Conservation (phyloP, 2,329 filamentous ascomycete species). For the Claviceps fusiformis region DNA sequence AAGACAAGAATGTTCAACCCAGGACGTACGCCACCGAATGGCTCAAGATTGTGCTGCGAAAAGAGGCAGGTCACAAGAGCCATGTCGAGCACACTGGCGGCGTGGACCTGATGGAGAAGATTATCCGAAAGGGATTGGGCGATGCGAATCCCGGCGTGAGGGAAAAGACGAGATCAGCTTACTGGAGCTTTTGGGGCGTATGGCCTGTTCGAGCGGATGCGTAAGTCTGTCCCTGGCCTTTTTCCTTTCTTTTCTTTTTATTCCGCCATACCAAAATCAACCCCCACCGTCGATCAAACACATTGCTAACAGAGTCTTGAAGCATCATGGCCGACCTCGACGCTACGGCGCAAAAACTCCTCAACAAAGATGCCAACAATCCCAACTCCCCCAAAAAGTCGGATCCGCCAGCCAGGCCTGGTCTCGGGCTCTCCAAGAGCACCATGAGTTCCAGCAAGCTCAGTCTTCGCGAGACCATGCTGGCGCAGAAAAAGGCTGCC, state of each 20-base stretch:
- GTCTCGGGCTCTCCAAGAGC: slow-evolving; percentile 48
- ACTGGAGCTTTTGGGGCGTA: slow-evolving; percentile 66
- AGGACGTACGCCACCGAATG: slow-evolving; percentile 67
- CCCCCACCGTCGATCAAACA: no score
- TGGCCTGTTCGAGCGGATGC: slow-evolving; percentile 68
- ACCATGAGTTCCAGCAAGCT: slow-evolving; percentile 44
- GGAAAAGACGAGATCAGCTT: slow-evolving; percentile 72
- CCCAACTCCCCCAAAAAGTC: slow-evolving; percentile 51
- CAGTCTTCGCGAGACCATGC: slow-evolving; percentile 69
- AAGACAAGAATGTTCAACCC: slow-evolving; percentile 89
- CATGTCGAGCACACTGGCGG: slow-evolving; percentile 77
- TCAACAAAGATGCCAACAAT: slow-evolving; percentile 76
- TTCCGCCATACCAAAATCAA: no score
- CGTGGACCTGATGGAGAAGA: slow-evolving; percentile 72
- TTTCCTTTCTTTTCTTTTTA: no score
- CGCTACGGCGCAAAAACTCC: slow-evolving; percentile 58
- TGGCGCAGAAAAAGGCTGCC: slow-evolving; percentile 61
- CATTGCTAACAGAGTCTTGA: slow-evolving; percentile 10
- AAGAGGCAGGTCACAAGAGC: slow-evolving; percentile 64
- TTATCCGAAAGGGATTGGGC: slow-evolving; percentile 73
- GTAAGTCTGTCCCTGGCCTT: slow-evolving; percentile 30
- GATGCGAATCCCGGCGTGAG: slow-evolving; percentile 86
- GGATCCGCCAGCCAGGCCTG: slow-evolving; percentile 35
- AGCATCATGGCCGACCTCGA: slow-evolving; percentile 73
- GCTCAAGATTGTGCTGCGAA: slow-evolving; percentile 70